Evolutionary conservation across 2,329 filamentous ascomycete genomes (phyloP), one percentile per base, ranked within the genome.

Genomic region (Balansia obtecta): DNA sequence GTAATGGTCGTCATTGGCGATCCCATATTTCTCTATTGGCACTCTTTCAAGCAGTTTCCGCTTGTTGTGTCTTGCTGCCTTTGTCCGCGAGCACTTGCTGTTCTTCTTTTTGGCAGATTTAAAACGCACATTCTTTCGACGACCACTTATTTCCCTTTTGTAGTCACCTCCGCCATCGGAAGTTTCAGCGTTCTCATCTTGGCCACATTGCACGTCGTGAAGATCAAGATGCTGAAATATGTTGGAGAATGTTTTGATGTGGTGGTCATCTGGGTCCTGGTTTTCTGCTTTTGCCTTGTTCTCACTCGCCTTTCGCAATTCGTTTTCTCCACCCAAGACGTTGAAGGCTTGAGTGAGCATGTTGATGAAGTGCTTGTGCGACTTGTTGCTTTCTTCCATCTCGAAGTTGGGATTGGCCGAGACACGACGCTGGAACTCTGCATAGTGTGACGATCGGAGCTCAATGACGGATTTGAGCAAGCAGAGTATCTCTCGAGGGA

Each of bases 361-460:
- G 42, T 72, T 62, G 48, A 74, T 73, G 53, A 72, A 74, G 38
- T 63, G 54, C 43, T 68, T 67, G 54, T 75, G 70, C 1, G 61
- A 61, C 2, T 50, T 53, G 52, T 72, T 73, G 50, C 64, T 70
- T 45, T 57, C 59, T 46, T 68, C 56, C 7, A 69, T 57, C 8
- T 68, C 64, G 5, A 63, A 62, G 40, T 69, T 66, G 4, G 61
- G 59, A 22, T 60, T 61, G 7, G 56, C 49, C 7, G 59, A 57
- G 33, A 60, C 61, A 10, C 67, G 52, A 46, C 63, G 60, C 42
- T 65, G 58, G 48, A 68, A 73, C 2, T 55, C 49, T 11, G 44
- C 46, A 50, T 65, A 57, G 16, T 56, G 54, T 4, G 58, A 50
- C 1, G 59, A 60, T 18, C 68, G 56, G 5, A 67, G 65, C 11